Evolutionary conservation across 805 yeast species (phyloP), one percentile per base, ranked within the genome.

Genomic region (Cyberlindnera maritima): DNA sequence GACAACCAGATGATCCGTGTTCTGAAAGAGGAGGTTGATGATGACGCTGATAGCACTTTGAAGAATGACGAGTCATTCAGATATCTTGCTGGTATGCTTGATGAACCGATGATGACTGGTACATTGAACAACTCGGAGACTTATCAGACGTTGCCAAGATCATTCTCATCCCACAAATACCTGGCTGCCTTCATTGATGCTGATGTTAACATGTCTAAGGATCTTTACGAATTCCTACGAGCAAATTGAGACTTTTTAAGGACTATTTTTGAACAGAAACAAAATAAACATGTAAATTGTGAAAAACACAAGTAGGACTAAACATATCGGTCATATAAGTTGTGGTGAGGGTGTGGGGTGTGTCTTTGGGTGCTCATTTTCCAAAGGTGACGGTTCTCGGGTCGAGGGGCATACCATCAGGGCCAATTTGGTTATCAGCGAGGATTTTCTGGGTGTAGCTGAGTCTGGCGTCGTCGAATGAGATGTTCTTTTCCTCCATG

Each of bases 391-490:
- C 79, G 2, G 84, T 75, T 53, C 75, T 78, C 1, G 90, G 88
- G 52, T 85, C 91, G 34, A 71, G 53, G 0, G 91, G 91, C 41
- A 76, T 63, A 0, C 92, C 92, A 61, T 83, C 83, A 0, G 79
- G 73, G 2, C 77, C 84, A 36, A 86, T 80, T 11, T 71, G 74
- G 58, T 83, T 75, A 14, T 67, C 61, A 1, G 69, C 67, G 60
- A 87, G 71, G 52, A 66, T 66, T 14, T 61, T 52, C 43, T 67
- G 70, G 5, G 79, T 74, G 58, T 76, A 82, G 44, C 71, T 57
- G 3, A 77, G 61, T 50, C 96, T 69, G 1, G 96, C 95, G 36
- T 79, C 79, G 61, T 87, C 95, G 60, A 87, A 87, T 1, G 76
- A 57, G 25, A 85, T 51, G 31, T 69, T 61, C 14, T 75, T 65